Evolutionary conservation across 148 eudicot genomes (phyloP), one percentile per base, ranked within the genome.

Genomic region (Rhododendron ovatum): DNA sequence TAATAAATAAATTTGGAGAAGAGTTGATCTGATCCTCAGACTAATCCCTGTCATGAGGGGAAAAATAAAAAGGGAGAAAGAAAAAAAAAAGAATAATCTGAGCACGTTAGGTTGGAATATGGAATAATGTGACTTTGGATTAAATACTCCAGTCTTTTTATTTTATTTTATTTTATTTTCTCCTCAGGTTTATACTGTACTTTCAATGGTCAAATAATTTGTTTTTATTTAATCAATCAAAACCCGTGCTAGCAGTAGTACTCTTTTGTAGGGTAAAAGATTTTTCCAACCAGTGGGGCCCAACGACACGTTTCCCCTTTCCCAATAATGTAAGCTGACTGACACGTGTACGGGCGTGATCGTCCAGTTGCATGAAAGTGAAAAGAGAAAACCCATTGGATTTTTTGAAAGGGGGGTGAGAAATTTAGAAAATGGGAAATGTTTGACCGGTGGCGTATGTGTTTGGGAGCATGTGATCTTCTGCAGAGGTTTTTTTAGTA

Each of bases 311-410:
- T 7, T 59, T 10, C 3, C 18, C 22, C 30, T 37, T 57, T 81
- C 35, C 47, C 47, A 81, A 80, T 79, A n/a, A n/a, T 80, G 18
- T 7, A 9, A 30, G 33, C 0, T 4, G 33, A 28, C 11, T 82
- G 84, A 69, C 74, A 82, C 75, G 84, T 63, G 75, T 61, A 61
- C 74, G 53, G 53, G 5, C 12, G 33, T 24, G 84, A 82, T 82
- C 51, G 75, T 47, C 75, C 84, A 22, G 73, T 24, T 45, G 33
- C 50, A 12, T 82, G 69, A 57, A 15, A 18, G 65, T 33, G 41
- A 18, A 35, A 35, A 65, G n/a, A 1, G 4, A 47, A 15, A 18
- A 17, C n/a, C 84, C 63, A 22, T 26, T 24, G 71, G 83, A 18
- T 33, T 7, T 47, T 48, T 35, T 37, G 48, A n/a, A 55, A 57